Conservation (phyloP, 371 early-diverging fungal species). For the Lichtheimia hyalospora region DNA sequence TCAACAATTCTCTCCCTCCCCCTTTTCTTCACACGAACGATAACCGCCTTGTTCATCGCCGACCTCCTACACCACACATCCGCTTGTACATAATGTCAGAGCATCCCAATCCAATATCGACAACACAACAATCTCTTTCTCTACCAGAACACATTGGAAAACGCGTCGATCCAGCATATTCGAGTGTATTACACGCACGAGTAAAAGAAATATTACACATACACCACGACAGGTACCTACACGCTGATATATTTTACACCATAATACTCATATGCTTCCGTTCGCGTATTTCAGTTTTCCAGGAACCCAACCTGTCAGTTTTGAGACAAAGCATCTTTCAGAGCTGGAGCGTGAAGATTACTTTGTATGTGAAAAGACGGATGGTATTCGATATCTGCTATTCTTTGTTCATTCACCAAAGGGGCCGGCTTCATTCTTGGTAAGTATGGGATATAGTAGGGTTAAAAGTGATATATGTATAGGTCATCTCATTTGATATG, state of each 20-base stretch:
- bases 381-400: slow-evolving; percentile 81
- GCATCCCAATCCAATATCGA: slow-evolving; percentile 1
- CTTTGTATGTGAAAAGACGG: slow-evolving; percentile 91
- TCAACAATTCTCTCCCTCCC: too few relatives aligned
- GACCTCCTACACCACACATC: not conserved
- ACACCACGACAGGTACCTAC: slow-evolving; percentile 38
- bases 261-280: not conserved
- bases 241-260: not conserved
- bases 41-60: too few relatives aligned
- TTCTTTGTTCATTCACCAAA: slow-evolving; percentile 55
- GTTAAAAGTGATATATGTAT: not conserved
- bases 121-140: not conserved
- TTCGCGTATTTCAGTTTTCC: slow-evolving; percentile 67
- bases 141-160: slow-evolving; percentile 41
- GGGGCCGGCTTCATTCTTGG: slow-evolving; percentile 66
- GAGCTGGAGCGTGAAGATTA: slow-evolving; percentile 78
- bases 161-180: slow-evolving; percentile 53
- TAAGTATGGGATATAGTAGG: slow-evolving; percentile 22
- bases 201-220: slow-evolving; percentile 41
- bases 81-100: slow-evolving; percentile 2
- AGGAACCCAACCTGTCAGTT: slow-evolving; percentile 87
- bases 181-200: slow-evolving; percentile 39
- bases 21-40: too few relatives aligned
- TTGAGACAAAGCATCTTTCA: slow-evolving; percentile 65
- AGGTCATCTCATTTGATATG: not conserved